Conservation (phyloP, 139 green algal genomes). For the Yamagishiella unicocca region DNA sequence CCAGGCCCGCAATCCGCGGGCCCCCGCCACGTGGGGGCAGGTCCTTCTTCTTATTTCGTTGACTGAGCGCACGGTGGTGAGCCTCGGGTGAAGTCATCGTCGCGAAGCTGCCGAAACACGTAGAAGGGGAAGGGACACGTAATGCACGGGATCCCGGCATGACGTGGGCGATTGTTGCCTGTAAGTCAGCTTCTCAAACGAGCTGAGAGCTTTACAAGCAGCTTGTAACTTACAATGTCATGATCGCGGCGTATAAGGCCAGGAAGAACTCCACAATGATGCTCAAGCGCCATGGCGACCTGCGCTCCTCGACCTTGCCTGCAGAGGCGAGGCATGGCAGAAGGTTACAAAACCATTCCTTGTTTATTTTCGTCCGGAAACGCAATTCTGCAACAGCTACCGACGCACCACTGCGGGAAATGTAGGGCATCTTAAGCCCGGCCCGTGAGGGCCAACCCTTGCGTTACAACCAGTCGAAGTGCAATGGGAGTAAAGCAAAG, state of each 20-base stretch:
- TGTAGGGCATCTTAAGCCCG: background rate
- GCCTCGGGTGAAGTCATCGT: conserved; percentile 16
- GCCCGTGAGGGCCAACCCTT: background rate
- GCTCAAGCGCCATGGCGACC: background rate
- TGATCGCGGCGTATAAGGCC: background rate
- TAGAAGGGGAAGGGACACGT: background rate
- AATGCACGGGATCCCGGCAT: background rate
- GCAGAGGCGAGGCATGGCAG: background rate
- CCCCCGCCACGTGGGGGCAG: background rate
- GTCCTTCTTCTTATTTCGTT: too few species aligned
- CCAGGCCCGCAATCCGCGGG: conserved; percentile 3
- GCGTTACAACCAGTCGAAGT: too few species aligned
- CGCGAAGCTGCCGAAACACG: conserved; percentile 19
- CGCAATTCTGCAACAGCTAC: too few species aligned
- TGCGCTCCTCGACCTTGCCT: background rate
- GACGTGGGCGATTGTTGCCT: background rate
- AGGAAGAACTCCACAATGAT: background rate
- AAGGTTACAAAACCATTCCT: too few species aligned
- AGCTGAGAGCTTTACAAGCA: too few species aligned
- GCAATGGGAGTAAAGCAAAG: too few species aligned
- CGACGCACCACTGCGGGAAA: conserved; percentile 1
- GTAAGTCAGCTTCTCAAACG: too few species aligned
- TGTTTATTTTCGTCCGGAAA: too few species aligned
- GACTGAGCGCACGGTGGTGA: too few species aligned
- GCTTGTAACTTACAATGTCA: conserved; percentile 8